Conservation (phyloP, 148 eudicot genomes). For the Camellia granthamiana region DNA sequence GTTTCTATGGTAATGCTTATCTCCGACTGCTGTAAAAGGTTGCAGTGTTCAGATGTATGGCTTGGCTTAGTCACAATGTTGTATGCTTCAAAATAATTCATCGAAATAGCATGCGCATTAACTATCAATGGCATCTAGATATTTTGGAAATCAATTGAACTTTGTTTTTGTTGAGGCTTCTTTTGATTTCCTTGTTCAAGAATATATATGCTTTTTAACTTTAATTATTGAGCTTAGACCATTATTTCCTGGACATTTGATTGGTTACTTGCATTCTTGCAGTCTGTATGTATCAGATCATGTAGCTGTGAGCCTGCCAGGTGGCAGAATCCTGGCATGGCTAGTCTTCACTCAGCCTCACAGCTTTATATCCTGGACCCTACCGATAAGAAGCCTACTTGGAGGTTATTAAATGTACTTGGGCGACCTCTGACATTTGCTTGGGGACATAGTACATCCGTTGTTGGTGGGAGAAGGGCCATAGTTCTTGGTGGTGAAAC, state of each 20-base stretch:
- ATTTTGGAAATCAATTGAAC: not conserved
- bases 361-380: conserved; percentile 90
- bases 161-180: conserved; percentile 3
- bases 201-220: not conserved
- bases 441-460: conserved; percentile 96
- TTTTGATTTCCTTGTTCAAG: conserved; percentile 2
- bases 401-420: conserved; percentile 88
- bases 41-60: not conserved
- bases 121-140: not conserved
- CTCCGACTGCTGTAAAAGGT: not conserved
- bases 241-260: not conserved
- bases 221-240: not conserved
- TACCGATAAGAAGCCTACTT: conserved; percentile 90
- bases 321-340: conserved; percentile 86
- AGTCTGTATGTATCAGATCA: conserved; percentile 33
- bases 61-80: not conserved
- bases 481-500: conserved; percentile 95
- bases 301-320: conserved; percentile 93
- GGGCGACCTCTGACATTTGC: conserved; percentile 92
- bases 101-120: not conserved
- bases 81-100: not conserved
- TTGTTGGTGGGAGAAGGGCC: conserved; percentile 95
- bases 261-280: not conserved
- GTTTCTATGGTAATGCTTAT: not conserved
- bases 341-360: conserved; percentile 96